These are phyloP conservation scores for Russula griseocarnosa DNA, from an alignment of 768 basidiomycete species.

Conservation along the genomic window DNA sequence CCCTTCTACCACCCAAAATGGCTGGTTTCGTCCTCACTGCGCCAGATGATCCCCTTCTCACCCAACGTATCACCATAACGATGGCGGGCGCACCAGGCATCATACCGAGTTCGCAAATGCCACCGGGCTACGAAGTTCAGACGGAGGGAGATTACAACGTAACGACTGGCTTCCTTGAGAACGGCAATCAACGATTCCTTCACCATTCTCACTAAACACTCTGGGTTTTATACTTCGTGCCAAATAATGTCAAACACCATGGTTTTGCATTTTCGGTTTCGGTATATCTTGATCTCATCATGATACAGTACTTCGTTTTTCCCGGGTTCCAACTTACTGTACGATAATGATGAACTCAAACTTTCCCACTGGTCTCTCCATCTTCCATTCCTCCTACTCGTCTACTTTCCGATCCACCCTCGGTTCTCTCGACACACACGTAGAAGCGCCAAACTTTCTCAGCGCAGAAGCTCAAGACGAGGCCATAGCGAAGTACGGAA, in stretches of 20 bases:
- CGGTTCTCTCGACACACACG: not conserved
- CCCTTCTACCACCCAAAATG: constrained; percentile 42
- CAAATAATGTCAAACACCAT: constrained; percentile 19
- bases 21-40: constrained; percentile 40
- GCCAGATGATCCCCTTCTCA: constrained; percentile 36
- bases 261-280: not conserved
- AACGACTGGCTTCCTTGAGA: constrained; percentile 40
- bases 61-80: constrained; percentile 41
- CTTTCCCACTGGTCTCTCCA: constrained; percentile 18
- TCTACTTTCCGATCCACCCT: not conserved
- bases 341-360: constrained; percentile 9
- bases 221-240: not conserved
- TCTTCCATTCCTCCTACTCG: constrained; percentile 18
- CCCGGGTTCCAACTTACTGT: not conserved
- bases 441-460: constrained; percentile 27
- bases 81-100: constrained; percentile 41
- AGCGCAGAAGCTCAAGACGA: constrained; percentile 43
- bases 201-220: not conserved
- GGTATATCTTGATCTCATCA: not conserved
- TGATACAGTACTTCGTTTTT: not conserved
- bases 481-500: constrained; percentile 70
- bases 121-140: constrained; percentile 48
- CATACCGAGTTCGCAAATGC: constrained; percentile 44
- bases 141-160: constrained; percentile 47
- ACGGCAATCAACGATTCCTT: constrained; percentile 49